A percentile compares a stretch with the other conserved stretches of the same genome.
phyloP scores from a whole-genome alignment of 441 rosid species.

The Populus hybrid region DNA sequence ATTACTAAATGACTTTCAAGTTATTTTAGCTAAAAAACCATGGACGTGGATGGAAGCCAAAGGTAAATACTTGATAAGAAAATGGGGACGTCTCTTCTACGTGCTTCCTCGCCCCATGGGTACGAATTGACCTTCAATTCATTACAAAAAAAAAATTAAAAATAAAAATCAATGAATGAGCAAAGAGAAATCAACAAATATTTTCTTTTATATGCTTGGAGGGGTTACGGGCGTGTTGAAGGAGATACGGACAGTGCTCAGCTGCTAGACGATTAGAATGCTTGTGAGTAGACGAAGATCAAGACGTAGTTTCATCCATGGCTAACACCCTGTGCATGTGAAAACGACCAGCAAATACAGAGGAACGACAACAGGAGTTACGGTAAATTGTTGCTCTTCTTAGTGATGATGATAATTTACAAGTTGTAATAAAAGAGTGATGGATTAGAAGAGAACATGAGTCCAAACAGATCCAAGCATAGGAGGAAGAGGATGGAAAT shows the following conservation, averaged over 20 bases:
- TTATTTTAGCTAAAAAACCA: too few species aligned
- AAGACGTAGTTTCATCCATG: constrained; percentile 53
- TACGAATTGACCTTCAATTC: constrained; percentile 77
- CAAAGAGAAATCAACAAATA: neutral
- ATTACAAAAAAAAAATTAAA: neutral
- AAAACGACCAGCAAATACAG: constrained; percentile 29
- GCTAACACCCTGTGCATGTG: constrained; percentile 38
- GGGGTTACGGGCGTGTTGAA: constrained; percentile 93
- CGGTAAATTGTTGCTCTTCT: neutral
- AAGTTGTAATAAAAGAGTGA: too few species aligned
- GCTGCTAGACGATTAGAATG: constrained; percentile 76
- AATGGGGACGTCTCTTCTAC: constrained; percentile 78
- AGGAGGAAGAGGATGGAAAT: too few species aligned
- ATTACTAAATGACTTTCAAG: too few species aligned
- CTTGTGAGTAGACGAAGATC: constrained; percentile 37
- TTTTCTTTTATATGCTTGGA: constrained; percentile 18
- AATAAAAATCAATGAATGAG: neutral
- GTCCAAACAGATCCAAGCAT: too few species aligned
- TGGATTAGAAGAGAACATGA: too few species aligned
- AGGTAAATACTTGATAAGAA: constrained; percentile 69
- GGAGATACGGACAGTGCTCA: constrained; percentile 93
- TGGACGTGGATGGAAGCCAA: neutral
- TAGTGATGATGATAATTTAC: neutral
- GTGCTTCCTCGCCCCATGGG: constrained; percentile 94
- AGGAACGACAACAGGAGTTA: constrained; percentile 19